Evolutionary conservation across 176 grass and related monocot genomes (phyloP).

Genomic region (Urochloa ruziziensis): DNA sequence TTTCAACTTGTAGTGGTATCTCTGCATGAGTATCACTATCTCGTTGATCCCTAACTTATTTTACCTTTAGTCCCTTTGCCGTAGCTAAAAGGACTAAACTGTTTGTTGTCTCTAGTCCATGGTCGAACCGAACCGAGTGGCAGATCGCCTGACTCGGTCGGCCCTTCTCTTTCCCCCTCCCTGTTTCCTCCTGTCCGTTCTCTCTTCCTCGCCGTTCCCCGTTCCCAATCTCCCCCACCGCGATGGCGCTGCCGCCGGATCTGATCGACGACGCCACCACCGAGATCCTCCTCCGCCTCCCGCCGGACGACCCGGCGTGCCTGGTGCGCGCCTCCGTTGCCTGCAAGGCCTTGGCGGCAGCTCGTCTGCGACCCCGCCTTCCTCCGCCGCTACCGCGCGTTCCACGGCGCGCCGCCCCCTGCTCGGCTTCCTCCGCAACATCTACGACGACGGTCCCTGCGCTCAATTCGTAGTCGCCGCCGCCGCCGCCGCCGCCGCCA

Average conservation of each 20-base stretch:
- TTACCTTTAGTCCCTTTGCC: no score
- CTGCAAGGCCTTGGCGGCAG: slow-evolving; percentile 14
- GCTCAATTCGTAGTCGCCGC: not conserved
- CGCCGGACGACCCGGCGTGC: not conserved
- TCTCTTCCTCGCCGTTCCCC: not conserved
- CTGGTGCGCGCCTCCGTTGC: slow-evolving; percentile 16
- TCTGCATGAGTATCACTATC: no score
- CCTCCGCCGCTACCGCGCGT: slow-evolving; percentile 20
- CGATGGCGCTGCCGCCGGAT: slow-evolving; percentile 1
- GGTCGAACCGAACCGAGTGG: no score
- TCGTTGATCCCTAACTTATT: no score
- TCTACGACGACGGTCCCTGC: not conserved
- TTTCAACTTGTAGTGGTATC: no score
- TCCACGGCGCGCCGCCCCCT: slow-evolving; percentile 19
- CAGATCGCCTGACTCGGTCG: not conserved
- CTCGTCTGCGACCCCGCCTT: slow-evolving; percentile 7
- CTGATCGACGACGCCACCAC: slow-evolving; percentile 2
- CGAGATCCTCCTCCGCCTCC: slow-evolving; percentile 10
- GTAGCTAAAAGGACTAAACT: no score
- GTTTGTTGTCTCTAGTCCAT: no score
- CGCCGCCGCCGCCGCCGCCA: not conserved
- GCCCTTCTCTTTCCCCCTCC: no score
- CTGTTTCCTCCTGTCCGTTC: no score
- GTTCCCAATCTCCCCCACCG: not conserved
- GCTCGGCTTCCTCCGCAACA: slow-evolving; percentile 1